Evolutionary conservation across 345 rosid genomes (phyloP).

Genomic region (Eucalyptus decipiens): DNA sequence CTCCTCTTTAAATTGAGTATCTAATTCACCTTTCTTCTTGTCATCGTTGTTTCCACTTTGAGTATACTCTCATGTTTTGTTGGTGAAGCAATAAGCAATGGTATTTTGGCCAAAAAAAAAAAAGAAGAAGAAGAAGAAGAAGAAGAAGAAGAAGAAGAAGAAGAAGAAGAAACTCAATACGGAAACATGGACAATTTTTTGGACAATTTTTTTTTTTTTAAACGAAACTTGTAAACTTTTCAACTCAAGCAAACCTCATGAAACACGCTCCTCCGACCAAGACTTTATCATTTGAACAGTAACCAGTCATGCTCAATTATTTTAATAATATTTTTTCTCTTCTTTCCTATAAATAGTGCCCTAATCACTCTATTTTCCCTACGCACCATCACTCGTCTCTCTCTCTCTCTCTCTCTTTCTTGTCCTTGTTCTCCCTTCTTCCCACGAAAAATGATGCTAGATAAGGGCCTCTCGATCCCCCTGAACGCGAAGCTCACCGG

Average conservation of each 20-base stretch:
- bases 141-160: background rate
- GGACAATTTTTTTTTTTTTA: no score
- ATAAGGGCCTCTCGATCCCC: constrained; percentile 24
- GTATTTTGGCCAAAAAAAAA: no score
- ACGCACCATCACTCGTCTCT: background rate
- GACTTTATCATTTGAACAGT: background rate
- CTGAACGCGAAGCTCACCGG: constrained; percentile 62
- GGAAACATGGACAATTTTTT: background rate
- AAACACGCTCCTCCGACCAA: background rate
- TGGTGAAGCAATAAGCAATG: background rate
- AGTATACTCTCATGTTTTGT: background rate
- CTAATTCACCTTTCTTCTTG: background rate
- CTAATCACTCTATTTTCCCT: background rate
- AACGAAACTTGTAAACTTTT: background rate
- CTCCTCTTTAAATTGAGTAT: background rate
- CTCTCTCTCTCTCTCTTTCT: no score
- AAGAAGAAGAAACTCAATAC: background rate
- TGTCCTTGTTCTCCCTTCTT: background rate
- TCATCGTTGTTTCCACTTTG: background rate
- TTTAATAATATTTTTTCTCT: background rate
- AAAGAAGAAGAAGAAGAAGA: no score
- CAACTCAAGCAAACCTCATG: background rate
- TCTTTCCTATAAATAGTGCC: background rate
- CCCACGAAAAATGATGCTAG: background rate
- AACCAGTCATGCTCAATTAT: background rate